phyloP scores from a whole-genome alignment of 2,329 filamentous ascomycete species.

The Cladosporium colombiae region DNA sequence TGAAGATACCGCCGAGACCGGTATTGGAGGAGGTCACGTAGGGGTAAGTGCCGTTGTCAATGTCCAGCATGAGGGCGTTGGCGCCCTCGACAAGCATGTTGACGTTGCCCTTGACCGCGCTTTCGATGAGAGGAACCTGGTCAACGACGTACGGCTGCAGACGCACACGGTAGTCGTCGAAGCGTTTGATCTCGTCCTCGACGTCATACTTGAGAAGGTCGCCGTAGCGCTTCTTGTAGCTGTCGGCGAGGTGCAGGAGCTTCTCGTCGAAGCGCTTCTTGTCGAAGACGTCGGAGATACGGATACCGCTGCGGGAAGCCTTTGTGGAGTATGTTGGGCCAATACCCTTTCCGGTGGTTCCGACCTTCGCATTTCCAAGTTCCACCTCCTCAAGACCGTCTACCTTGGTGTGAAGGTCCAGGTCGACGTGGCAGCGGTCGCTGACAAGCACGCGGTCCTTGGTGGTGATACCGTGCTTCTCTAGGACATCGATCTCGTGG shows the following conservation, averaged over 20 bases:
- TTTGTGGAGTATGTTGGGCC: constrained; percentile 64
- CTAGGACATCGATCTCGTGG: constrained; percentile 62
- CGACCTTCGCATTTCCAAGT: constrained; percentile 52
- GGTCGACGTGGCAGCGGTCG: constrained; percentile 64
- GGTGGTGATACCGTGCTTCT: constrained; percentile 62
- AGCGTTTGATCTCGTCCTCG: constrained; percentile 67
- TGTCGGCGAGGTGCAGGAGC: constrained; percentile 60
- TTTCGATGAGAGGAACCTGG: constrained; percentile 63
- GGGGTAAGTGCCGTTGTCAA: constrained; percentile 64
- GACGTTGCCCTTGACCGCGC: constrained; percentile 59
- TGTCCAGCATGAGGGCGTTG: constrained; percentile 68
- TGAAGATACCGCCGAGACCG: constrained; percentile 62
- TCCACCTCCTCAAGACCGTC: constrained; percentile 65
- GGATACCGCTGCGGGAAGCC: constrained; percentile 66
- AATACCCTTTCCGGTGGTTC: constrained; percentile 52
- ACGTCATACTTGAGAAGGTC: constrained; percentile 67
- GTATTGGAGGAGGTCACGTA: constrained; percentile 63
- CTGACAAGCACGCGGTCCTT: constrained; percentile 63
- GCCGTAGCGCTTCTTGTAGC: constrained; percentile 70
- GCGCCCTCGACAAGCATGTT: constrained; percentile 70
- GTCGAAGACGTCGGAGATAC: constrained; percentile 67
- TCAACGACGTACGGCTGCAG: constrained; percentile 66
- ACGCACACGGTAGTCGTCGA: constrained; percentile 59
- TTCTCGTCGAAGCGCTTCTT: constrained; percentile 66
- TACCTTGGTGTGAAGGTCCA: constrained; percentile 66